These are phyloP conservation scores for Phaffomyces antillensis DNA, from an alignment of 805 yeast genomes.

Conservation along the genomic window DNA sequence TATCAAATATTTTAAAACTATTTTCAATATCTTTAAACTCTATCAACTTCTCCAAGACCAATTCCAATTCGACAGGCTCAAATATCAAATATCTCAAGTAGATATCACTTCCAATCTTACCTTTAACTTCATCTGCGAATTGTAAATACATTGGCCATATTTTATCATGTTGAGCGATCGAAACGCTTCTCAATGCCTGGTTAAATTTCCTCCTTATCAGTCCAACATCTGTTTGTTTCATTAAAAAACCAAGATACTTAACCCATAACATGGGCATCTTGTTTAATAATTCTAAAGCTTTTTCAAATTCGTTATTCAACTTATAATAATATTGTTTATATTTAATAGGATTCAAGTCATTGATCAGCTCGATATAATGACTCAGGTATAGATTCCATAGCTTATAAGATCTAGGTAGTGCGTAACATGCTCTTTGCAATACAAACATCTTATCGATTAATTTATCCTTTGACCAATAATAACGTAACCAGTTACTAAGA, in stretches of 20 bases:
- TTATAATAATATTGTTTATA: constrained; percentile 26
- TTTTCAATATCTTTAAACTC: constrained; percentile 25
- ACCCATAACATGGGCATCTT: constrained; percentile 48
- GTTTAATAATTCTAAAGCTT: constrained; percentile 34
- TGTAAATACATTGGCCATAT: constrained; percentile 50
- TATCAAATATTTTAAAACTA: constrained; percentile 28
- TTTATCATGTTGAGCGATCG: constrained; percentile 44
- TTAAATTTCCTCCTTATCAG: constrained; percentile 40
- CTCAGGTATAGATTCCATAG: constrained; percentile 49
- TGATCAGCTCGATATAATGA: constrained; percentile 28
- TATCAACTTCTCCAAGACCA: constrained; percentile 26
- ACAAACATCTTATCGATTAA: constrained; percentile 33
- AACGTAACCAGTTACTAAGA: constrained; percentile 33
- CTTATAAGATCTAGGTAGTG: constrained; percentile 39
- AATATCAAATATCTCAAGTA: constrained; percentile 28
- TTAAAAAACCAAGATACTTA: constrained; percentile 38
- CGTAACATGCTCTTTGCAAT: constrained; percentile 42
- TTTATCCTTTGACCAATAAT: constrained; percentile 28
- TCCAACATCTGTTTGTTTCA: constrained; percentile 29
- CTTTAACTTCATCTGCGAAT: constrained; percentile 39
- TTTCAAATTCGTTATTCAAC: constrained; percentile 40
- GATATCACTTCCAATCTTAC: constrained; percentile 22
- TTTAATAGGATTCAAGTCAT: constrained; percentile 23
- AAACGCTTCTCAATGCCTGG: constrained; percentile 39
- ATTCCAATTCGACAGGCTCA: constrained; percentile 25